Conservation (phyloP, 2,329 filamentous ascomycete genomes). For the Colletotrichum phormii region DNA sequence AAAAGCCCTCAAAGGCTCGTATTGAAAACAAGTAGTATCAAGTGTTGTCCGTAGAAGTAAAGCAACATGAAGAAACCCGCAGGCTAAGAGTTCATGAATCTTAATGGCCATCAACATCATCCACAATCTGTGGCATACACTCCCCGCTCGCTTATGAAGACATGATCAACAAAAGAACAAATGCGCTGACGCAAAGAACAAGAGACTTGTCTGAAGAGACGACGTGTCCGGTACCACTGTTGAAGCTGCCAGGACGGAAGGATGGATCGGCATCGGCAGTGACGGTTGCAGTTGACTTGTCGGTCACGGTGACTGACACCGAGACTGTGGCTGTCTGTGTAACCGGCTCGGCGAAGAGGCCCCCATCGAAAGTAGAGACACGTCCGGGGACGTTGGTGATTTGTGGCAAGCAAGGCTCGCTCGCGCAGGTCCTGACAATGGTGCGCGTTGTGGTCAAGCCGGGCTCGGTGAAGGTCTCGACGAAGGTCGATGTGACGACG, state of each 20-base stretch:
- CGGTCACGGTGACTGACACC: constrained; percentile 2
- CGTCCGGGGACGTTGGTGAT: constrained; percentile 6
- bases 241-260: constrained; percentile 16
- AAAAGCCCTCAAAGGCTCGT: neutral
- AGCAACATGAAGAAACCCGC: neutral
- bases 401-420: constrained; percentile 13
- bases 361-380: constrained; percentile 14
- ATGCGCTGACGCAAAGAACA: neutral
- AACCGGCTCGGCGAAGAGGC: constrained; percentile 2
- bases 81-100: neutral
- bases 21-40: neutral
- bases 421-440: constrained; percentile 15
- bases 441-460: constrained; percentile 19
- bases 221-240: constrained; percentile 21
- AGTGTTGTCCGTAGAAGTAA: neutral
- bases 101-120: neutral
- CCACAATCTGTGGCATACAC: neutral
- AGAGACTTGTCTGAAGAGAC: constrained; percentile 21
- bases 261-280: neutral
- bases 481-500: constrained; percentile 16
- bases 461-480: constrained; percentile 12
- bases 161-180: constrained; percentile 22
- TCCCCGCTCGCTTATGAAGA: neutral
- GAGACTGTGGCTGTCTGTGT: constrained; percentile 16
- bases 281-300: constrained; percentile 23